Conservation (phyloP, 2,329 filamentous ascomycete species). For the Paecilomyces sp. region DNA sequence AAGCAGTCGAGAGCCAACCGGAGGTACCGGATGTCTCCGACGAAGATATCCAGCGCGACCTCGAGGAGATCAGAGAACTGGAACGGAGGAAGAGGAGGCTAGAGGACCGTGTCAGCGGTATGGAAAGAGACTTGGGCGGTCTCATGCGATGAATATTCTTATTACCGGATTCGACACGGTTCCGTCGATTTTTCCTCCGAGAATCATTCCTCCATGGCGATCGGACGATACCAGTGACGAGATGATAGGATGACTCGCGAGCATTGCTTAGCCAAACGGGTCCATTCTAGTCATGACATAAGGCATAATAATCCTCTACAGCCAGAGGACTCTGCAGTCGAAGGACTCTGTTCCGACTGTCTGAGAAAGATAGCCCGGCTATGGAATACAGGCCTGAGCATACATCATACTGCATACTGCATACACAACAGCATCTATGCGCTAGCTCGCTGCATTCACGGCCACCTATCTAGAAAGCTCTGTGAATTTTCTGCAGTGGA, state of each 20-base stretch:
- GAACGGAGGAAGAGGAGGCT: slow-evolving; percentile 57
- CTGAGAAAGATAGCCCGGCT: not conserved
- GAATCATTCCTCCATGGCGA: not conserved
- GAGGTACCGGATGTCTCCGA: slow-evolving; percentile 27
- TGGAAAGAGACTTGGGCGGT: slow-evolving; percentile 62
- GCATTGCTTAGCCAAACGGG: too few species aligned
- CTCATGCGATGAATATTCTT: slow-evolving; percentile 41
- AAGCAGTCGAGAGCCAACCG: slow-evolving; percentile 29
- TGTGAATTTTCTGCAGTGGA: not conserved
- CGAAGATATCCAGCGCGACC: slow-evolving; percentile 38
- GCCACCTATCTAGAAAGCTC: not conserved
- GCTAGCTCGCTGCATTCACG: not conserved
- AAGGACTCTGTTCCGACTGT: not conserved
- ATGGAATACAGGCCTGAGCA: not conserved
- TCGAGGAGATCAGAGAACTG: slow-evolving; percentile 52
- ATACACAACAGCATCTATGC: not conserved
- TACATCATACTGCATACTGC: not conserved
- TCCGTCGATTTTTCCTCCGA: not conserved
- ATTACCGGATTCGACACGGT: not conserved
- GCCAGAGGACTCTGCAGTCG: not conserved
- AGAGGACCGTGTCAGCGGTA: slow-evolving; percentile 58
- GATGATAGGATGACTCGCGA: too few species aligned
- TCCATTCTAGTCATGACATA: too few species aligned
- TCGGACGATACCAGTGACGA: not conserved
- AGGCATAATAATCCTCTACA: not conserved